A percentile compares a stretch with the other conserved stretches of the same genome.
phyloP scores from a whole-genome alignment of 345 rosid genomes.

The Eucalyptus cladocalyx region DNA sequence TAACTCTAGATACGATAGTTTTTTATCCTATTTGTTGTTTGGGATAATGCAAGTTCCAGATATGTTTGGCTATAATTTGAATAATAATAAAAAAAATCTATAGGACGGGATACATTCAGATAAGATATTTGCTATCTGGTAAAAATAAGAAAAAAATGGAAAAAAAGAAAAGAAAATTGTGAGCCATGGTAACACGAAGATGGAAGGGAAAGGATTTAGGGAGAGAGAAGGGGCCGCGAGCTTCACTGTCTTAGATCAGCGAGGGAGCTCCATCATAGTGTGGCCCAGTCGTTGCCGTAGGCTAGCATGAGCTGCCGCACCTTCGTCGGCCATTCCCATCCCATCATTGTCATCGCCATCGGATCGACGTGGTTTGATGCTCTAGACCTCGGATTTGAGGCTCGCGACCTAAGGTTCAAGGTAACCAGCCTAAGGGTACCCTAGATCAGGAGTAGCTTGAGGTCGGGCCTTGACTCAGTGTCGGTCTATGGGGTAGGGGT shows the following conservation, averaged over 20 bases:
- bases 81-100: not conserved
- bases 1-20: rapidly evolving
- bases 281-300: not conserved
- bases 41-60: not conserved
- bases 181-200: not conserved
- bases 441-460: not conserved
- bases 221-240: not conserved
- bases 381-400: not conserved
- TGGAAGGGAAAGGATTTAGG: not conserved
- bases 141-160: not conserved
- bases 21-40: not conserved
- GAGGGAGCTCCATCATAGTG: not conserved
- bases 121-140: not conserved
- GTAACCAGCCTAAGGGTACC: not conserved
- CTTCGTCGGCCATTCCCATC: not conserved
- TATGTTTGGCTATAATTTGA: not conserved
- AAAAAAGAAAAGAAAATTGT: not conserved
- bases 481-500: not conserved
- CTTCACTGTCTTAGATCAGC: not conserved
- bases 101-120: rapidly evolving
- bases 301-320: not conserved
- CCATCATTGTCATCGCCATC: not conserved
- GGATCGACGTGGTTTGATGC: not conserved
- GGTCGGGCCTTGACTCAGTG: not conserved
- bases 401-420: not conserved